Conservation (phyloP, 2,329 filamentous ascomycete genomes). For the Elsinoe fawcettii region DNA sequence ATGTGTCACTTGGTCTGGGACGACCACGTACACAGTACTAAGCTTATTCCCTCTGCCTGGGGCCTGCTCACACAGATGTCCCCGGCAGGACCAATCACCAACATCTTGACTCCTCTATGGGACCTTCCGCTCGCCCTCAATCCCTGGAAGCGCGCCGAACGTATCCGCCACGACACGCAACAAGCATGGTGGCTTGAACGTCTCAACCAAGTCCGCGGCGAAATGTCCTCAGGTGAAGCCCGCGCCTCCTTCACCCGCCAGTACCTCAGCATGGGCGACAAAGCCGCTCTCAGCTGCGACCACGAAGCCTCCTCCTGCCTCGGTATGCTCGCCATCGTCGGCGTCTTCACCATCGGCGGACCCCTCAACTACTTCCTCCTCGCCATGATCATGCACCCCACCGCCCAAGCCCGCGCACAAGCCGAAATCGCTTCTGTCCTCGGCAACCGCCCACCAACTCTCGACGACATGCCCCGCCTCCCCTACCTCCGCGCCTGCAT, state of each 20-base stretch:
- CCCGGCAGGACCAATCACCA: slow-evolving; percentile 50
- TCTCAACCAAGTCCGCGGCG: slow-evolving; percentile 31
- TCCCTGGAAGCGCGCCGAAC: slow-evolving; percentile 48
- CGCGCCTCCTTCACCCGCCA: slow-evolving; percentile 37
- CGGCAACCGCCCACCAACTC: slow-evolving; percentile 46
- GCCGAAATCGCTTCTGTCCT: slow-evolving; percentile 40
- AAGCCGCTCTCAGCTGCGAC: slow-evolving; percentile 29
- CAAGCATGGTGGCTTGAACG: slow-evolving; percentile 47
- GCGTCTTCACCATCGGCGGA: slow-evolving; percentile 29
- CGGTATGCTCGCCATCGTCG: slow-evolving; percentile 30
- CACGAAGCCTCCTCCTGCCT: slow-evolving; percentile 30
- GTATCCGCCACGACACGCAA: slow-evolving; percentile 47
- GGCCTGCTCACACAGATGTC: slow-evolving; percentile 52
- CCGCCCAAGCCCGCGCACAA: slow-evolving; percentile 39
- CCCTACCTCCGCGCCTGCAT: slow-evolving; percentile 49
- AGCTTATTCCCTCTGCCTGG: slow-evolving; percentile 47
- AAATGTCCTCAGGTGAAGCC: slow-evolving; percentile 35
- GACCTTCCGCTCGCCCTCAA: slow-evolving; percentile 44
- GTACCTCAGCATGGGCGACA: slow-evolving; percentile 36
- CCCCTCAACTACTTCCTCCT: slow-evolving; percentile 23
- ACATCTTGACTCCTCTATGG: slow-evolving; percentile 49
- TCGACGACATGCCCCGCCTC: slow-evolving; percentile 43
- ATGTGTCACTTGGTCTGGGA: slow-evolving; percentile 51
- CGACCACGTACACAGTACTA: slow-evolving; percentile 41
- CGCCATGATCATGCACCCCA: slow-evolving; percentile 41